Conservation (phyloP, 495 filamentous ascomycete genomes). For the Tuber melanosporum region DNA sequence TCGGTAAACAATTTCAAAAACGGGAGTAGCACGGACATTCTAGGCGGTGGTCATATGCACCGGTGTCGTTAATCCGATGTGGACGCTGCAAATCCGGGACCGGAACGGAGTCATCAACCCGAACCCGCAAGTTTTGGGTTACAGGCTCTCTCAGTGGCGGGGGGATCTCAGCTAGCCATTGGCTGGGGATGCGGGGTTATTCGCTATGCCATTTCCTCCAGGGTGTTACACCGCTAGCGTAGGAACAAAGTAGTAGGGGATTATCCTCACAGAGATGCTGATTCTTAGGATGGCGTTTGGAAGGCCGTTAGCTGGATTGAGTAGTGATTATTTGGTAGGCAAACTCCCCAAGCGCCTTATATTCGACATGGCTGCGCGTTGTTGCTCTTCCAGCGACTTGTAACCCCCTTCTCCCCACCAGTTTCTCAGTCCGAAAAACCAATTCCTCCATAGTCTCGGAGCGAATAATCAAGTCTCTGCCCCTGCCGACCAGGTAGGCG, state of each 20-base stretch:
- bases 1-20: slow-evolving; percentile 55
- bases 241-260: slow-evolving; percentile 60
- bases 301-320: slow-evolving; percentile 60
- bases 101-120: slow-evolving; percentile 63
- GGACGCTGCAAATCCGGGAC: slow-evolving; percentile 56
- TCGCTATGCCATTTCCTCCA: slow-evolving; percentile 65
- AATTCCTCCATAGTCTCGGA: slow-evolving; percentile 48
- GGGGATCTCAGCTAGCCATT: background rate
- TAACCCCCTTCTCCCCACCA: slow-evolving; percentile 6
- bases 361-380: slow-evolving; percentile 58
- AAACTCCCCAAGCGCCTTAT: slow-evolving; percentile 51
- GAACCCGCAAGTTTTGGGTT: slow-evolving; percentile 58
- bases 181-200: slow-evolving; percentile 56
- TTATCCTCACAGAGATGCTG: slow-evolving; percentile 63
- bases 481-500: slow-evolving; percentile 48
- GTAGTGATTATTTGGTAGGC: slow-evolving; percentile 52
- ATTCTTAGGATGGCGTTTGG: slow-evolving; percentile 62
- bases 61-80: slow-evolving; percentile 55
- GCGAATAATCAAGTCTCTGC: slow-evolving; percentile 51
- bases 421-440: background rate
- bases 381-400: slow-evolving; percentile 53
- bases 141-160: slow-evolving; percentile 52
- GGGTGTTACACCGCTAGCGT: slow-evolving; percentile 57
- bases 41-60: slow-evolving; percentile 59
- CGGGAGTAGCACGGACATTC: slow-evolving; percentile 61